These are phyloP conservation scores for Trichoderma erinaceum DNA, from an alignment of 495 filamentous ascomycete genomes.

Conservation along the genomic window DNA sequence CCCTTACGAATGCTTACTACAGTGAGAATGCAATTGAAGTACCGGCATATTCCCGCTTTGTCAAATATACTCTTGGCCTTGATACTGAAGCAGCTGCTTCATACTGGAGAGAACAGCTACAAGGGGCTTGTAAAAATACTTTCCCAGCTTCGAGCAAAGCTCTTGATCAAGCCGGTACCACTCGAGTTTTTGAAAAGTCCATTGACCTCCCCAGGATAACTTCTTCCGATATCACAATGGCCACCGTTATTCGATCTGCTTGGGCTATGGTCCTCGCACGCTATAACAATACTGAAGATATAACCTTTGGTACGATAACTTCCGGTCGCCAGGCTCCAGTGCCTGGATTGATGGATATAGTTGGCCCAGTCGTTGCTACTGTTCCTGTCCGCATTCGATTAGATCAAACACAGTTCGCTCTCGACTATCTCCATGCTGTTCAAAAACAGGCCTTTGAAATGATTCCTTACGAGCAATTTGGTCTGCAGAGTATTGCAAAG, in stretches of 20 bases:
- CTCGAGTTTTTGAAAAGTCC: conserved; percentile 1
- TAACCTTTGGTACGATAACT: conserved; percentile 44
- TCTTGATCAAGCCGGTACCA: background rate
- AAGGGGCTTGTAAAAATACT: background rate
- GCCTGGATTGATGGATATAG: conserved; percentile 41
- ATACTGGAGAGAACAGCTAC: conserved; percentile 9
- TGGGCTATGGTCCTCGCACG: conserved; percentile 38
- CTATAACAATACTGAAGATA: conserved; percentile 33
- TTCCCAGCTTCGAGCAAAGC: background rate
- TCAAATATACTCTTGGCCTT: conserved; percentile 4
- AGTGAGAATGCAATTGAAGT: background rate
- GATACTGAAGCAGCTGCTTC: background rate
- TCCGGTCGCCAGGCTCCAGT: conserved; percentile 44
- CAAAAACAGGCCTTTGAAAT: conserved; percentile 33
- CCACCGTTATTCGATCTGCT: conserved; percentile 39
- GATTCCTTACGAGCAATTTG: conserved; percentile 40
- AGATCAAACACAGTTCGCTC: conserved; percentile 11
- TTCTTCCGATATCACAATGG: conserved; percentile 30
- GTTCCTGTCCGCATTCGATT: conserved; percentile 43
- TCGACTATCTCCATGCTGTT: conserved; percentile 22
- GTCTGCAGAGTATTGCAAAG: conserved; percentile 35
- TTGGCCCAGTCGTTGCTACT: conserved; percentile 53
- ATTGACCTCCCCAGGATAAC: conserved; percentile 15
- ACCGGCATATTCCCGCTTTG: background rate
- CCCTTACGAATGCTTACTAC: background rate